Conservation (phyloP, 768 basidiomycete species). For the Heimioporus sp. region DNA sequence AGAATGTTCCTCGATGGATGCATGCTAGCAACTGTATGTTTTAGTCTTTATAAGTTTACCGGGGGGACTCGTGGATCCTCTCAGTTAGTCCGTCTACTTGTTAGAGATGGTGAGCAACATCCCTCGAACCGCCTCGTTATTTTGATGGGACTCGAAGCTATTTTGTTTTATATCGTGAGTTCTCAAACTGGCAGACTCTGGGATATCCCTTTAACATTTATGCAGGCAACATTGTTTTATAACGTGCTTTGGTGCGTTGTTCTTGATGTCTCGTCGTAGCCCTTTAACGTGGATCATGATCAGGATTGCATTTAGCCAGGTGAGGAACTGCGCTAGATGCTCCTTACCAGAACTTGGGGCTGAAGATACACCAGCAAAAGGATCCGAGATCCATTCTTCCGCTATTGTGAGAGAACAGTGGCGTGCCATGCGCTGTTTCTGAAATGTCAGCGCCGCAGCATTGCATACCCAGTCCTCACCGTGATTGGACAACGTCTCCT, state of each 20-base stretch:
- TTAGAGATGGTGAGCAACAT: conserved; percentile 11
- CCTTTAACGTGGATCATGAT: background rate
- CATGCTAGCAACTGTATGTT: too few relatives aligned
- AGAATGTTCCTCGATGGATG: too few relatives aligned
- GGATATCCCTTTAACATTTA: background rate
- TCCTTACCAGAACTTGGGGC: too few relatives aligned
- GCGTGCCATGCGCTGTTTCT: background rate
- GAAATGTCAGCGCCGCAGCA: too few relatives aligned
- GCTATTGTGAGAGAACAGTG: background rate
- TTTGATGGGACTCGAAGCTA: background rate
- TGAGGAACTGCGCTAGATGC: too few relatives aligned
- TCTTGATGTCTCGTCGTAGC: background rate
- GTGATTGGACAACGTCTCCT: background rate
- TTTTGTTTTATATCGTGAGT: conserved; percentile 2
- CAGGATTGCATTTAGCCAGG: conserved; percentile 2
- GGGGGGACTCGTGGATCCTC: too few relatives aligned
- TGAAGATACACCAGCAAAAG: too few relatives aligned
- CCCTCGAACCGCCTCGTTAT: background rate
- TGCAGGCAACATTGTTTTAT: background rate
- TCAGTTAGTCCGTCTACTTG: too few relatives aligned
- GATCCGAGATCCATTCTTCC: background rate
- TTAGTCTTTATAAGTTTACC: too few relatives aligned
- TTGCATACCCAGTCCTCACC: too few relatives aligned
- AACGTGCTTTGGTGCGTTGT: background rate
- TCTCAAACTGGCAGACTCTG: too few relatives aligned